These are phyloP conservation scores for Suhomyces sp. DNA, from an alignment of 805 yeast genomes.

Conservation along the genomic window DNA sequence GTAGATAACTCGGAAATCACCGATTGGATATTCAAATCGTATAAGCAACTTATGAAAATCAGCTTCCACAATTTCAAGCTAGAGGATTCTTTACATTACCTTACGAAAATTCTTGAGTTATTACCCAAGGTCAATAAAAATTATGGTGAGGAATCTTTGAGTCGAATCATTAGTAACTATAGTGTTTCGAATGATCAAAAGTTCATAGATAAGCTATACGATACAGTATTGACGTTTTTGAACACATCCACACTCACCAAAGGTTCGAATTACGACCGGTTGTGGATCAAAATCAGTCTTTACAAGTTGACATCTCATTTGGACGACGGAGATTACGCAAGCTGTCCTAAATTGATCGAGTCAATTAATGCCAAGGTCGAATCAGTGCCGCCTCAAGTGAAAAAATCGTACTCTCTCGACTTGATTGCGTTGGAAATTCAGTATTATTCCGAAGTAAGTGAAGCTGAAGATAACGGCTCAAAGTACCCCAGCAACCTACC, in stretches of 20 bases:
- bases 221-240: slow-evolving; percentile 27
- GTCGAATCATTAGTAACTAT: slow-evolving; percentile 33
- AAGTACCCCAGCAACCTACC: slow-evolving; percentile 26
- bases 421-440: slow-evolving; percentile 65
- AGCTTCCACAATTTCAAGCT: slow-evolving; percentile 21
- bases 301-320: slow-evolving; percentile 40
- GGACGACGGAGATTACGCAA: slow-evolving; percentile 25
- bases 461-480: background rate
- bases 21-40: slow-evolving; percentile 38
- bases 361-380: slow-evolving; percentile 37
- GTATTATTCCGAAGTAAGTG: slow-evolving; percentile 33
- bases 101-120: slow-evolving; percentile 21
- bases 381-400: slow-evolving; percentile 42
- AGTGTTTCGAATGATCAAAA: slow-evolving; percentile 22
- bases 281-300: slow-evolving; percentile 46
- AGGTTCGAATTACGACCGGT: slow-evolving; percentile 12
- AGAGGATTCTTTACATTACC: slow-evolving; percentile 19
- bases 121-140: slow-evolving; percentile 28
- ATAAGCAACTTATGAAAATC: slow-evolving; percentile 42
- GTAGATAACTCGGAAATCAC: slow-evolving; percentile 11
- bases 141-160: slow-evolving; percentile 40
- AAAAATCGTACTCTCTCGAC: slow-evolving; percentile 53
- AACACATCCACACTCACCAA: slow-evolving; percentile 6
- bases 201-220: slow-evolving; percentile 32
- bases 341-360: slow-evolving; percentile 33